Evolutionary conservation across 805 yeast species (phyloP).

Genomic region (Saturnispora sekii): DNA sequence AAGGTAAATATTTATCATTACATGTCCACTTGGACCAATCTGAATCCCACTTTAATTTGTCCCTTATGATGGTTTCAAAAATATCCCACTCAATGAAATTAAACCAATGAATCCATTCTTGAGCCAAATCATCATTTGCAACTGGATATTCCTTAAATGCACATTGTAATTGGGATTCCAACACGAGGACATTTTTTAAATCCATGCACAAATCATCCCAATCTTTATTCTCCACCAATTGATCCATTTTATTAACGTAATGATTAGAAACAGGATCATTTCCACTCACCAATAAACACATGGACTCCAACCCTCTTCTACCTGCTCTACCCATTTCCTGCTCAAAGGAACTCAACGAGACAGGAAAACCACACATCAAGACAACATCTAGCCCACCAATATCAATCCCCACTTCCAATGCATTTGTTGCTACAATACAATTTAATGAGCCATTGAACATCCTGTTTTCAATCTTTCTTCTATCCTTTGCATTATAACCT

Average conservation of each 20-base stretch:
- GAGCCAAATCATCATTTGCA: conserved; percentile 26
- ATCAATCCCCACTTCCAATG: conserved; percentile 92
- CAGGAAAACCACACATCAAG: conserved; percentile 86
- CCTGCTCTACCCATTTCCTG: conserved; percentile 99
- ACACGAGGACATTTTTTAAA: conserved; percentile 48
- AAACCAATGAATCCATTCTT: conserved; percentile 15
- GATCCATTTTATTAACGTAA: conserved; percentile 61
- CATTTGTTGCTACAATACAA: conserved; percentile 91
- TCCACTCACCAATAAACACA: conserved; percentile 78
- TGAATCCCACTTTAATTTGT: conserved; percentile 32
- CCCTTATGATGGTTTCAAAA: conserved; percentile 18
- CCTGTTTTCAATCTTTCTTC: conserved; percentile 78
- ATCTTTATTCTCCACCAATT: conserved; percentile 37
- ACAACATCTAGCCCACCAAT: conserved; percentile 90
- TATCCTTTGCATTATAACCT: conserved; percentile 79
- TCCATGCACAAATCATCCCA: conserved; percentile 53
- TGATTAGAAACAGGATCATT: conserved; percentile 80
- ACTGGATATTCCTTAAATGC: conserved; percentile 63
- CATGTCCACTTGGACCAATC: conserved; percentile 44
- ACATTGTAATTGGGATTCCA: conserved; percentile 85
- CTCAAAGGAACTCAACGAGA: conserved; percentile 74
- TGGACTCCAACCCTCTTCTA: conserved; percentile 71
- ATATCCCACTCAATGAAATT: conserved; percentile 14
- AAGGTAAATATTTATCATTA: conserved; percentile 54
- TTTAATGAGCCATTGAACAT: conserved; percentile 82